Evolutionary conservation across 1,284 basidiomycete genomes (phyloP).

Genomic region (Irpex sp.): DNA sequence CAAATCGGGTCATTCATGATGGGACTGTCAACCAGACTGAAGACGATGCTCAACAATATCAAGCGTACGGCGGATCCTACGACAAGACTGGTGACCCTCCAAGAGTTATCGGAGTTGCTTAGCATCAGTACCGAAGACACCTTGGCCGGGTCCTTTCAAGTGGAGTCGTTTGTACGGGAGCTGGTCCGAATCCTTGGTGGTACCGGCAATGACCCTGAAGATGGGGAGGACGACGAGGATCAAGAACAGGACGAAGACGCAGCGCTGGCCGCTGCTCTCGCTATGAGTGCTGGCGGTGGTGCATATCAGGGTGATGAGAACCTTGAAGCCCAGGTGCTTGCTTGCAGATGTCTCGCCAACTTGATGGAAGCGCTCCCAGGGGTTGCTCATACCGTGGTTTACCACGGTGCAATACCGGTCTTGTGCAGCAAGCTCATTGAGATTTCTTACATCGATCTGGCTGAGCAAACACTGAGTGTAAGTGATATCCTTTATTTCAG

Average conservation of each 20-base stretch:
- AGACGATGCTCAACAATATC: conserved; percentile 87
- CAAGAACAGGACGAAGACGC: conserved; percentile 75
- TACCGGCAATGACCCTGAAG: conserved; percentile 64
- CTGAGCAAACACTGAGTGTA: conserved; percentile 93
- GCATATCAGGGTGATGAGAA: conserved; percentile 75
- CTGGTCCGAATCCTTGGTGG: conserved; percentile 91
- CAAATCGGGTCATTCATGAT: conserved; percentile 89
- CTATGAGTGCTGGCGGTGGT: conserved; percentile 55
- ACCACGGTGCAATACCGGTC: conserved; percentile 91
- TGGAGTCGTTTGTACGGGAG: conserved; percentile 89
- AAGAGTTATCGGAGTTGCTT: conserved; percentile 92
- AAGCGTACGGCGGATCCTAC: conserved; percentile 76
- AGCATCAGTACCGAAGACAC: conserved; percentile 98
- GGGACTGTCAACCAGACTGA: conserved; percentile 79
- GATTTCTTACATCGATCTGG: conserved; percentile 94
- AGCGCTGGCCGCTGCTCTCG: conserved; percentile 77
- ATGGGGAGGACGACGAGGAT: conserved; percentile 58
- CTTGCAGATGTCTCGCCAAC: conserved; percentile 92
- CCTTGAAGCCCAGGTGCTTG: conserved; percentile 87
- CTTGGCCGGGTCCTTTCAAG: conserved; percentile 89
- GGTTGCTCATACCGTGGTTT: conserved; percentile 89
- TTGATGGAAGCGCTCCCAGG: conserved; percentile 95
- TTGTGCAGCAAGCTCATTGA: conserved; percentile 93
- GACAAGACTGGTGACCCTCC: conserved; percentile 82
- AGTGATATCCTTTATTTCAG: conserved; percentile 32